A percentile compares a stretch with the other conserved stretches of the same genome.
These are phyloP conservation scores for Fusarium udum DNA, from an alignment of 2,329 filamentous ascomycete species.

Conservation along the genomic window DNA sequence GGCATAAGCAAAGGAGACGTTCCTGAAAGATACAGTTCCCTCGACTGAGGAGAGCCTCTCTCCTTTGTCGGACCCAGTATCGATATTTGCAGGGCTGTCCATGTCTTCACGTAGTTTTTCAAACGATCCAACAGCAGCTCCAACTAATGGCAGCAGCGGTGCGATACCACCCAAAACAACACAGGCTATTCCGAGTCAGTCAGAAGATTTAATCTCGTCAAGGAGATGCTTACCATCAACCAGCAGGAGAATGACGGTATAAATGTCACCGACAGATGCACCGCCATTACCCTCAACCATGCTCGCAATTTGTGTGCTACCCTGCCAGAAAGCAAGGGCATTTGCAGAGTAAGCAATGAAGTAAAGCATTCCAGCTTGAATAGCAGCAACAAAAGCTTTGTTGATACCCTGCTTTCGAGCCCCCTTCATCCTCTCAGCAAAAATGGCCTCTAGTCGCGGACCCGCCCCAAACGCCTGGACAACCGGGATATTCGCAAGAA, in stretches of 20 bases:
- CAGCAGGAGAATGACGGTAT: conserved; percentile 72
- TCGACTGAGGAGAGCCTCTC: conserved; percentile 57
- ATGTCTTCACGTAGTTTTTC: conserved; percentile 68
- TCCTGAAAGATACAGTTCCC: conserved; percentile 47
- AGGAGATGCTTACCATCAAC: conserved; percentile 59
- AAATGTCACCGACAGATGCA: conserved; percentile 59
- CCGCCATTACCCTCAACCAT: conserved; percentile 48
- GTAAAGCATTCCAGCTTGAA: conserved; percentile 70
- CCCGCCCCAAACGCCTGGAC: conserved; percentile 72
- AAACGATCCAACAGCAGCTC: conserved; percentile 66
- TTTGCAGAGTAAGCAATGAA: conserved; percentile 75
- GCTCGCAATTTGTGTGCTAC: conserved; percentile 61
- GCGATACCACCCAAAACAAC: conserved; percentile 71
- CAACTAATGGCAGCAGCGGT: conserved; percentile 69
- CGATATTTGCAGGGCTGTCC: conserved; percentile 58
- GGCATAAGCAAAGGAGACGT: conserved; percentile 57
- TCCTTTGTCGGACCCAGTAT: conserved; percentile 50
- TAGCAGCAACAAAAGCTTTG: conserved; percentile 65
- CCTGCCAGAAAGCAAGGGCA: conserved; percentile 74
- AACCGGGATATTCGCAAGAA: conserved; percentile 66
- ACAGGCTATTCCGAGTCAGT: conserved; percentile 54
- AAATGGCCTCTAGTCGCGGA: conserved; percentile 66
- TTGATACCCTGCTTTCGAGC: conserved; percentile 64
- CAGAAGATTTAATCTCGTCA: too few relatives aligned
- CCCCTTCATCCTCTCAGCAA: conserved; percentile 60